A percentile compares a stretch with the other conserved stretches of the same genome.
These are phyloP conservation scores for Colletotrichum sp. DNA, from an alignment of 2,329 filamentous ascomycete species.

Conservation along the genomic window DNA sequence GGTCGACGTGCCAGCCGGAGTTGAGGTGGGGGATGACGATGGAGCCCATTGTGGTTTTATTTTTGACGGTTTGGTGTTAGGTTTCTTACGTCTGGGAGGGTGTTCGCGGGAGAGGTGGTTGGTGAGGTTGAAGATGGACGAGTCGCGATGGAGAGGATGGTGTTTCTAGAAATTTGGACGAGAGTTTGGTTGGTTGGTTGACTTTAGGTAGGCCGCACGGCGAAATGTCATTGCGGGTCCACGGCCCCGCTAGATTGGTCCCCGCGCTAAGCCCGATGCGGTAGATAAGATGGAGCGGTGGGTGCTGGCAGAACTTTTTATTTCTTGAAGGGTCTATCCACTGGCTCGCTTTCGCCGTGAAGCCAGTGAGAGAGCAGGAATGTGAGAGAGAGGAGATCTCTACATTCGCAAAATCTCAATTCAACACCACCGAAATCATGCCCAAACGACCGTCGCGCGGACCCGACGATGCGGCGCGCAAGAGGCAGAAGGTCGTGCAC, in stretches of 20 bases:
- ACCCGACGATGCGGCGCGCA: slow-evolving; percentile 48
- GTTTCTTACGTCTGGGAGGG: background rate
- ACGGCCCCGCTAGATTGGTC: background rate
- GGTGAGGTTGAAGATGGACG: background rate
- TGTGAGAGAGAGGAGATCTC: background rate
- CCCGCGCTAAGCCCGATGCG: slow-evolving; percentile 10
- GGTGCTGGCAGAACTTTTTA: slow-evolving; percentile 23
- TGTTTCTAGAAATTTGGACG: background rate
- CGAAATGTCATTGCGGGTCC: slow-evolving; percentile 18
- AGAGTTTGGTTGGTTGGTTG: background rate
- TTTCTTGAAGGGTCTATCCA: slow-evolving; percentile 19
- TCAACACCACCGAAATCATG: slow-evolving; percentile 35
- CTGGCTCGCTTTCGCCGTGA: background rate
- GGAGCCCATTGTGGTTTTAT: slow-evolving; percentile 67
- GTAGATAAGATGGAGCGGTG: slow-evolving; percentile 9
- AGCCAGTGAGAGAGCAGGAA: background rate
- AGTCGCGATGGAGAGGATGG: background rate
- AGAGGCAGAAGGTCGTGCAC: slow-evolving; percentile 62
- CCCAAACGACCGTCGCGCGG: slow-evolving; percentile 47
- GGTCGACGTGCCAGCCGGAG: slow-evolving; percentile 88
- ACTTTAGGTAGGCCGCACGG: background rate
- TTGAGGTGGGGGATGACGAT: slow-evolving; percentile 90
- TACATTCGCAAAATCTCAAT: background rate
- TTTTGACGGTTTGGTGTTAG: too few relatives aligned
- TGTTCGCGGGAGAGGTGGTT: background rate